Evolutionary conservation across 2,329 filamentous ascomycete species (phyloP).

Genomic region (Xylaria hypoxylon): DNA sequence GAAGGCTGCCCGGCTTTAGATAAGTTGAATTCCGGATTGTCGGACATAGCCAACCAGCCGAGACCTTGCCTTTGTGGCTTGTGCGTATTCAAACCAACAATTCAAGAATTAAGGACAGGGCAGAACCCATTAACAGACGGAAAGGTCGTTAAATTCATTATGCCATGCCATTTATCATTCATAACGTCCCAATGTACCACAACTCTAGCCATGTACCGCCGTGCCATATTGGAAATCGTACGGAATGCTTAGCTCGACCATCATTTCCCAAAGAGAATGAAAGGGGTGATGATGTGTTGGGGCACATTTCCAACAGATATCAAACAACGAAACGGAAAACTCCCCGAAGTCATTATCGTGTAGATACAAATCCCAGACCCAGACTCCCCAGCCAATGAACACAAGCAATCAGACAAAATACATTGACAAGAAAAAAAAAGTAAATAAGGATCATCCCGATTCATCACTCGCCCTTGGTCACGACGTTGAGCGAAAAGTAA

Average conservation of each 20-base stretch:
- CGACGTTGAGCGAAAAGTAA: slow-evolving; percentile 16
- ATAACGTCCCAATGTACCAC: slow-evolving; percentile 44
- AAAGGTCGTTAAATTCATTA: slow-evolving; percentile 48
- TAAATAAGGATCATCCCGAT: slow-evolving; percentile 18
- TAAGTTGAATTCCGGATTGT: background rate
- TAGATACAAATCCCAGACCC: slow-evolving; percentile 34
- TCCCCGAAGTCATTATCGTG: slow-evolving; percentile 35
- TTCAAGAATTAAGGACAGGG: slow-evolving; percentile 1
- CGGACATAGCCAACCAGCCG: background rate
- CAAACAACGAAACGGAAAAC: slow-evolving; percentile 38
- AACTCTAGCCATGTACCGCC: slow-evolving; percentile 42
- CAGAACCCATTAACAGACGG: slow-evolving; percentile 15
- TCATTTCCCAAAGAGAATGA: slow-evolving; percentile 24
- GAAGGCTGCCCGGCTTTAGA: too few species aligned
- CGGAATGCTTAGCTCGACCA: slow-evolving; percentile 25
- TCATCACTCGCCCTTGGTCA: slow-evolving; percentile 7
- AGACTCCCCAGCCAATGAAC: slow-evolving; percentile 38
- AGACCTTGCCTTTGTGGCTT: background rate
- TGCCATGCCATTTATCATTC: slow-evolving; percentile 46
- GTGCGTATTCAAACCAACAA: background rate
- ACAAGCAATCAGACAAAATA: slow-evolving; percentile 30
- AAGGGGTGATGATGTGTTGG: slow-evolving; percentile 13
- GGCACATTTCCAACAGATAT: slow-evolving; percentile 26
- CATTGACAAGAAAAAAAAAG: slow-evolving; percentile 25
- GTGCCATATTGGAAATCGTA: slow-evolving; percentile 27